phyloP scores from a whole-genome alignment of 31 red algal genomes.

The Endocladia muricata region DNA sequence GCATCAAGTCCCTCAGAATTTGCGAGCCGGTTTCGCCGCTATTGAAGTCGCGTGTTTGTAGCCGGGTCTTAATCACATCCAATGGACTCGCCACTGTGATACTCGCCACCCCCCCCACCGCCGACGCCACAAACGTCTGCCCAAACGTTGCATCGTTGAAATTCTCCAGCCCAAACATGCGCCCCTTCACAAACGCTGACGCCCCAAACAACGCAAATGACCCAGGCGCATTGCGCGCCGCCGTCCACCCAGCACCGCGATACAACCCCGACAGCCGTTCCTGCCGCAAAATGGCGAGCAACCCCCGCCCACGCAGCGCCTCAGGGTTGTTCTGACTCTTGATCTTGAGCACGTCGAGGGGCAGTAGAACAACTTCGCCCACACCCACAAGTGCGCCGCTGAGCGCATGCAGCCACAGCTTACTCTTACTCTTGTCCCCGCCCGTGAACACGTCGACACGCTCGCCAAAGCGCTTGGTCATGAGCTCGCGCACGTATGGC shows the following conservation, averaged over 20 bases:
- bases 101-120: conserved; percentile 62
- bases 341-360: conserved; percentile 79
- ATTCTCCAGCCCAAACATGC: conserved; percentile 58
- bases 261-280: conserved; percentile 67
- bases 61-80: conserved; percentile 85
- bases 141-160: conserved; percentile 69
- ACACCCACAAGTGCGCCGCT: conserved; percentile 60
- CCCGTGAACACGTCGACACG: neutral
- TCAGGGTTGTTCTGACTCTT: conserved; percentile 79
- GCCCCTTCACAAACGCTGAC: conserved; percentile 66
- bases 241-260: conserved; percentile 81
- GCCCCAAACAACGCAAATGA: conserved; percentile 75
- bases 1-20: conserved; percentile 45
- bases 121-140: conserved; percentile 59
- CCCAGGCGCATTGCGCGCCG: conserved; percentile 72
- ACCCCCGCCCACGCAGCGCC: conserved; percentile 54
- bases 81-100: conserved; percentile 80
- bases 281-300: conserved; percentile 42
- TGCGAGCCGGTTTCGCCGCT: conserved; percentile 51
- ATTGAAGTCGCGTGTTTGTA: conserved; percentile 68
- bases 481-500: conserved; percentile 44
- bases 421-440: conserved; percentile 43
- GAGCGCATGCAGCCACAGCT: conserved; percentile 54
- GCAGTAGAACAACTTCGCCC: conserved; percentile 71
- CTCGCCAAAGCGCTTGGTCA: conserved; percentile 33